These are phyloP conservation scores for Hypoxylon sp. DNA, from an alignment of 2,329 filamentous ascomycete species.

Conservation along the genomic window DNA sequence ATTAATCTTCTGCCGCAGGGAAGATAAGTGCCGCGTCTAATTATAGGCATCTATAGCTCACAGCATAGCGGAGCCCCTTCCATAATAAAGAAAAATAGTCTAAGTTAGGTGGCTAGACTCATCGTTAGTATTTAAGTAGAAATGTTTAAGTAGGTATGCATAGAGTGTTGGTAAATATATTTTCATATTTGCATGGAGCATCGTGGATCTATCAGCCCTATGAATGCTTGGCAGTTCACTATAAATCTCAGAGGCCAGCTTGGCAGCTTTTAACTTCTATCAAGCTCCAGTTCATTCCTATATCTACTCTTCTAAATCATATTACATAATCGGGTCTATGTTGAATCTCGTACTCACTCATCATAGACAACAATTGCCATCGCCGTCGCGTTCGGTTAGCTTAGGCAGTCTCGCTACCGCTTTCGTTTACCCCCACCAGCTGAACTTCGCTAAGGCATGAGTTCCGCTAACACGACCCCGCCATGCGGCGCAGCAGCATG, in stretches of 20 bases:
- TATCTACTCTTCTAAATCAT: not conserved
- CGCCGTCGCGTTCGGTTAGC: not conserved
- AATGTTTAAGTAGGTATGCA: no score
- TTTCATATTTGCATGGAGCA: not conserved
- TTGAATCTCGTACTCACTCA: not conserved
- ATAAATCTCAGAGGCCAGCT: not conserved
- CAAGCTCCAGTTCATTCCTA: no score
- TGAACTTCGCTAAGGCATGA: not conserved
- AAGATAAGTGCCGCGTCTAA: not conserved
- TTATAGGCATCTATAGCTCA: no score
- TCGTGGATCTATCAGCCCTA: slow-evolving; percentile 21
- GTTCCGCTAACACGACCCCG: slow-evolving; percentile 10
- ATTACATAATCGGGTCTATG: not conserved
- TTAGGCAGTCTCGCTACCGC: slow-evolving; percentile 14
- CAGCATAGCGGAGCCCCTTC: no score
- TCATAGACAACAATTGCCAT: not conserved
- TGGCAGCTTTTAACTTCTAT: not conserved
- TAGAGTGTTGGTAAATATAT: not conserved
- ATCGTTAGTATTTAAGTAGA: no score
- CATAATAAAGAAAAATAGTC: no score
- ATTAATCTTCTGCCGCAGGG: not conserved
- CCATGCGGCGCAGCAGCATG: slow-evolving; percentile 22
- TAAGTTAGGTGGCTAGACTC: no score
- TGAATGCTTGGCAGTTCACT: slow-evolving; percentile 5
- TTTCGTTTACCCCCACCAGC: slow-evolving; percentile 7